These are phyloP conservation scores for Lonicera japonica DNA, from an alignment of 129 eudicot genomes.

Conservation along the genomic window DNA sequence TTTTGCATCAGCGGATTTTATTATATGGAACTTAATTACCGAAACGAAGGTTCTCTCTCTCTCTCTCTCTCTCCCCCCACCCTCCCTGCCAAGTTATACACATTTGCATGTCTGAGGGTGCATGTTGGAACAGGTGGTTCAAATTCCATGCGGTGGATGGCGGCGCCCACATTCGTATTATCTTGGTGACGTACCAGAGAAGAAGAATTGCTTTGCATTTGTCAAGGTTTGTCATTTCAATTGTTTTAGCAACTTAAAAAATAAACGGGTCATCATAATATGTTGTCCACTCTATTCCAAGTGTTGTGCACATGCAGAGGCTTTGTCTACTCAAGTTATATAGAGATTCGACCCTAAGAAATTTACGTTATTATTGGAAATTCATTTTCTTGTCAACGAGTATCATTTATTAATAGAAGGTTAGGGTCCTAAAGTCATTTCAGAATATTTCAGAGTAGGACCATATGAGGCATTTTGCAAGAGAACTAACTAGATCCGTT, in stretches of 20 bases:
- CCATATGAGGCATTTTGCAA: no score
- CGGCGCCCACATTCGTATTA: constrained; percentile 89
- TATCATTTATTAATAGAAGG: no score
- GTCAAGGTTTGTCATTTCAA: constrained; percentile 54
- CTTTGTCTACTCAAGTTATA: no score
- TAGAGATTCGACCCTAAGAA: no score
- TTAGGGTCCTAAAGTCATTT: no score
- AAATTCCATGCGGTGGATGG: constrained; percentile 95
- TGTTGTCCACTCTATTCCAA: no score
- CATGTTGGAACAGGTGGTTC: constrained; percentile 49
- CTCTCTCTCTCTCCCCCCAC: constrained; percentile 12
- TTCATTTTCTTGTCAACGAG: no score
- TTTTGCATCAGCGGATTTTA: constrained; percentile 72
- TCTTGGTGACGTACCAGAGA: constrained; percentile 78
- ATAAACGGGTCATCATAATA: no score
- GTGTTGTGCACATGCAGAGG: no score
- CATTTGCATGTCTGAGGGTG: constrained; percentile 5
- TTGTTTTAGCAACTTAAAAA: background rate
- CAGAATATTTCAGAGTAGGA: no score
- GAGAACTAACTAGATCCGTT: no score
- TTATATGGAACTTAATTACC: constrained; percentile 69
- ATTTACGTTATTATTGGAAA: no score
- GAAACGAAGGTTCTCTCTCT: constrained; percentile 69
- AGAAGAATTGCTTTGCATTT: constrained; percentile 68
- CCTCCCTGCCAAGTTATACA: constrained; percentile 4